Evolutionary conservation across 768 basidiomycete species (phyloP), one percentile per base, ranked within the genome.

Genomic region (Pleurotus sapidus): DNA sequence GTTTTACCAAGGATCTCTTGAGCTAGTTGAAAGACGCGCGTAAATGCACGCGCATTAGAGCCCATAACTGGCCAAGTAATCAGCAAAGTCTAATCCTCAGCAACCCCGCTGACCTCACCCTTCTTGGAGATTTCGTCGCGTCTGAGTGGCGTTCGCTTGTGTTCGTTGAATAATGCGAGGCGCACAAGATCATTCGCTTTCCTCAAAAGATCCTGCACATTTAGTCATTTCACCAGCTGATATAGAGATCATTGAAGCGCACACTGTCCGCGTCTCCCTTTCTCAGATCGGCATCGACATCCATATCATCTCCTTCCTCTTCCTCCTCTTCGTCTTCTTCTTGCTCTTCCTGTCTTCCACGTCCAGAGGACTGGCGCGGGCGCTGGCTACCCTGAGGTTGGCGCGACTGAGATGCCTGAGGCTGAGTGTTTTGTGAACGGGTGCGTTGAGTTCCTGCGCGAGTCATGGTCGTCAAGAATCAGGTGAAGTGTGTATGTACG

Each of bases 71-170:
- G 3, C 45, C 2, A 25, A 15, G 43, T 23, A 9, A 15, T 8
- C 40, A 18, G 23, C 37, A 15, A 58, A 38, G 43, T 8, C 27
- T 37, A 27, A 38, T 48, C 40, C 42, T 18, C 3, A 15, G 17
- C 12, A 12, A 12, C 48, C 38, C 3, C 20, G 3, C 5, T 57
- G 39, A 24, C 6, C 49, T 56, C 15, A 87, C 95, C 84, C 78
- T 91, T 91, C 73, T 94, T 95, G 39, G 79, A 84, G 49, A 95
- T 90, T 40, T 96, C 93, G n/a, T 94, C 89, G 40, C 92, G 78
- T 38, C 82, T 81, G 49, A 97, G 70, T 2, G 84, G 77, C 9
- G 74, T 69, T 50, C 91, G 79, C 65, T 79, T 84, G 55, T 89
- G 84, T 67, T 96, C 93, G 4, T 76, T 78, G 69, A 94, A 95